A percentile compares a stretch with the other conserved stretches of the same genome.
Conservation (phyloP, 768 basidiomycete species). For the Kwoniella dejecticola region DNA sequence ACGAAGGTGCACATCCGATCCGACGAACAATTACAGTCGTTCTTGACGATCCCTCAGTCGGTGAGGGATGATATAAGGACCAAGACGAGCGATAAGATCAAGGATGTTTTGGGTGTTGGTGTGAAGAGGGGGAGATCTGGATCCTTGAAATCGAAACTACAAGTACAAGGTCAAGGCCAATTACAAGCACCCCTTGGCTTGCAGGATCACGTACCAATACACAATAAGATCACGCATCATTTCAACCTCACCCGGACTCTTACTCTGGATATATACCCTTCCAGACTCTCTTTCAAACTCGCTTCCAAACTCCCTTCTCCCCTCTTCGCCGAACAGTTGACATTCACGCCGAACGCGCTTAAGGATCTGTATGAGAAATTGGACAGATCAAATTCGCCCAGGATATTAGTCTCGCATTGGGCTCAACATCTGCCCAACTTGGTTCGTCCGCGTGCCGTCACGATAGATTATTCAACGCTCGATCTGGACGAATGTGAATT, state of each 20-base stretch:
- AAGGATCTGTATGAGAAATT: constrained; percentile 1
- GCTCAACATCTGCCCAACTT: constrained; percentile 10
- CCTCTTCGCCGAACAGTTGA: not conserved
- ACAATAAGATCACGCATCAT: not conserved
- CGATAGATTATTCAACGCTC: constrained; percentile 6
- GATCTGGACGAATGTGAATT: not conserved
- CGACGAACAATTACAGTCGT: constrained; percentile 20
- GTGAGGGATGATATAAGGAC: not conserved
- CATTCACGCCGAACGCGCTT: constrained; percentile 7
- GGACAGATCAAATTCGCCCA: constrained; percentile 10
- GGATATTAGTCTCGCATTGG: constrained; percentile 18
- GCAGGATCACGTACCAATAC: too few species aligned
- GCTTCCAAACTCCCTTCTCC: constrained; percentile 8
- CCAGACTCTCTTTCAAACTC: constrained; percentile 6
- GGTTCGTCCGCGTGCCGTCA: constrained; percentile 2
- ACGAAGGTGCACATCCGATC: constrained; percentile 10
- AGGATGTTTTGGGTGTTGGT: not conserved
- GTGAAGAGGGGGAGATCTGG: constrained; percentile 4
- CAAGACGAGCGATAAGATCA: not conserved
- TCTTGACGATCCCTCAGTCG: constrained; percentile 5
- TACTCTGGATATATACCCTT: constrained; percentile 19
- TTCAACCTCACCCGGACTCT: not conserved
- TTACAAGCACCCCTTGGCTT: too few species aligned
- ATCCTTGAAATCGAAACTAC: not conserved
- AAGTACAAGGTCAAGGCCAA: constrained; percentile 3